phyloP scores from a whole-genome alignment of 2,329 filamentous ascomycete species.

The Lachnum nothofagi region DNA sequence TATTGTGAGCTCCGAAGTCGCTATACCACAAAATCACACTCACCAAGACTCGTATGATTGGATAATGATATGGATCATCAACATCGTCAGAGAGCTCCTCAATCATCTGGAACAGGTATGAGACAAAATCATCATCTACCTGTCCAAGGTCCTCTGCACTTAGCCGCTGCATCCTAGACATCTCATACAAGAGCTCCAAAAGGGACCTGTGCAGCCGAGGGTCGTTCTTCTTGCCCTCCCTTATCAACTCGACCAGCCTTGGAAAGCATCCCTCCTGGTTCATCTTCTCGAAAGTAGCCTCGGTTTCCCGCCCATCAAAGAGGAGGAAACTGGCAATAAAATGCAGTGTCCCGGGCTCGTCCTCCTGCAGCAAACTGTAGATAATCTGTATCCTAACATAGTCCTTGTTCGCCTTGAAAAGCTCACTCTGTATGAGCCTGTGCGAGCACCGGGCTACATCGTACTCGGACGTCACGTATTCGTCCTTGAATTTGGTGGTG shows the following conservation, averaged over 20 bases:
- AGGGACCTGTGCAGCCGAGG: constrained; percentile 71
- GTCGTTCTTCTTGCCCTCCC: constrained; percentile 59
- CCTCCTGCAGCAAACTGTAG: constrained; percentile 85
- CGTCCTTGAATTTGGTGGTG: constrained; percentile 69
- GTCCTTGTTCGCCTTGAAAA: constrained; percentile 70
- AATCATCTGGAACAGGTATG: constrained; percentile 79
- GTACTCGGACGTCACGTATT: constrained; percentile 69
- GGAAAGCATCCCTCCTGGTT: constrained; percentile 78
- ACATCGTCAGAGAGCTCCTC: constrained; percentile 82
- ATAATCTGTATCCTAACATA: constrained; percentile 93
- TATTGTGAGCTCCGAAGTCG: constrained; percentile 18
- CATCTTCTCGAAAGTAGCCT: constrained; percentile 79
- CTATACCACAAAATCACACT: constrained; percentile 32
- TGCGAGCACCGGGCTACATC: constrained; percentile 77
- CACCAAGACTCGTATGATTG: constrained; percentile 87
- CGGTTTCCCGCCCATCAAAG: constrained; percentile 76
- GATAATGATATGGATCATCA: constrained; percentile 91
- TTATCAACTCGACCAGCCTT: constrained; percentile 74
- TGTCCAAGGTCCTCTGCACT: constrained; percentile 69
- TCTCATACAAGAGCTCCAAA: constrained; percentile 89
- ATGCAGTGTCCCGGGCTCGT: constrained; percentile 74
- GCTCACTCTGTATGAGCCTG: constrained; percentile 66
- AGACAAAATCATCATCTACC: constrained; percentile 75
- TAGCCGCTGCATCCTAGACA: constrained; percentile 85
- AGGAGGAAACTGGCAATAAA: constrained; percentile 78